Conservation (phyloP, 2,329 filamentous ascomycete genomes). For the Venturia effusa region DNA sequence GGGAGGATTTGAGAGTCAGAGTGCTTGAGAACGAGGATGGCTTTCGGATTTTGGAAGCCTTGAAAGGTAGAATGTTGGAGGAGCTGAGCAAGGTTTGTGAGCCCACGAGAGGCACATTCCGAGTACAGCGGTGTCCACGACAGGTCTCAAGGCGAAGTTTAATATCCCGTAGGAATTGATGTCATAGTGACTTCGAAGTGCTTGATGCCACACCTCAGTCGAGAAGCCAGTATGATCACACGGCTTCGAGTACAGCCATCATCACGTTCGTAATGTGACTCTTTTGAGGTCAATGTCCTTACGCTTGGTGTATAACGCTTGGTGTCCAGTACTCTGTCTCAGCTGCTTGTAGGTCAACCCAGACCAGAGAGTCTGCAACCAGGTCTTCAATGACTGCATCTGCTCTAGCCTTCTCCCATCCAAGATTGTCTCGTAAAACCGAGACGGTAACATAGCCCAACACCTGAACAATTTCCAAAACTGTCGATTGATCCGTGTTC, state of each 20-base stretch:
- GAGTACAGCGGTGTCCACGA: neutral
- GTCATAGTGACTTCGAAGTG: neutral
- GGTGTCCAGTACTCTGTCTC: constrained; percentile 95
- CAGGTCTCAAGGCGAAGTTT: neutral
- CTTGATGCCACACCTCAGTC: neutral
- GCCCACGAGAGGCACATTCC: neutral
- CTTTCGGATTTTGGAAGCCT: neutral
- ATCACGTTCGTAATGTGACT: neutral
- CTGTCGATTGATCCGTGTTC: constrained; percentile 85
- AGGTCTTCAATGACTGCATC: constrained; percentile 85
- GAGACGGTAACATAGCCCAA: constrained; percentile 82
- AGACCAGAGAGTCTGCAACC: constrained; percentile 78
- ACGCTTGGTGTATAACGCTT: constrained; percentile 18
- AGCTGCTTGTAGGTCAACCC: constrained; percentile 72
- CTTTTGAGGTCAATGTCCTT: neutral
- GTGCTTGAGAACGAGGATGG: neutral
- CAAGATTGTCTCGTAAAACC: constrained; percentile 78
- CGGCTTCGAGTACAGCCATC: neutral
- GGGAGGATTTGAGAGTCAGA: neutral
- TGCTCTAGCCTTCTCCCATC: constrained; percentile 76
- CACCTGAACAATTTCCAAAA: constrained; percentile 82
- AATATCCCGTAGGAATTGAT: neutral
- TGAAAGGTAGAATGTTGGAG: neutral
- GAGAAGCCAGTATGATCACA: neutral
- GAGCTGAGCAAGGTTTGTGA: neutral